A percentile compares a stretch with the other conserved stretches of the same genome.
Evolutionary conservation across 1,139 yeast genomes (phyloP).

Genomic region (Sugiyamaella pinicola): DNA sequence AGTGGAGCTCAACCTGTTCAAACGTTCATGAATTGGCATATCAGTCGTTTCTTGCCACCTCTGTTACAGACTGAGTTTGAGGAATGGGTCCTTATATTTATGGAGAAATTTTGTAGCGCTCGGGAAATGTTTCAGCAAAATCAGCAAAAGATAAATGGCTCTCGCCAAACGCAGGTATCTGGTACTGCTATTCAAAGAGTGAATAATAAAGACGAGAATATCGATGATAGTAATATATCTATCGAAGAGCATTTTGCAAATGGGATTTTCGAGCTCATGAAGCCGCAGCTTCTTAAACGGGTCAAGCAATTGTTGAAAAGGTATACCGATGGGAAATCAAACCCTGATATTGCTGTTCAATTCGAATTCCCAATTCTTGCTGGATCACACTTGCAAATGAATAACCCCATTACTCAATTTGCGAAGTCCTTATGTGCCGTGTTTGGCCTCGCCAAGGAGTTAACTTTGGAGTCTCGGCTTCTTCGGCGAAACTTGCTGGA

Average conservation of each 20-base stretch:
- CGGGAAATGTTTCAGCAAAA: constrained; percentile 40
- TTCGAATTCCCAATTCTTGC: constrained; percentile 66
- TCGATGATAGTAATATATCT: constrained; percentile 38
- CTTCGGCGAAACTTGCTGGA: constrained; percentile 73
- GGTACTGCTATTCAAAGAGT: constrained; percentile 30
- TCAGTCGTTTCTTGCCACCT: constrained; percentile 71
- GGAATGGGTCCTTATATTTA: constrained; percentile 78
- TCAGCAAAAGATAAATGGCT: constrained; percentile 43
- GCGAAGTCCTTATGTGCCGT: constrained; percentile 77
- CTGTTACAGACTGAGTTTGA: constrained; percentile 80
- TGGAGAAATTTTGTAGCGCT: constrained; percentile 64
- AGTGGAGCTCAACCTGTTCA: constrained; percentile 57
- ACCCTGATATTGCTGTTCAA: constrained; percentile 63
- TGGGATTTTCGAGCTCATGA: constrained; percentile 50
- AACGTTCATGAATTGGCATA: constrained; percentile 74
- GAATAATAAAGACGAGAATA: constrained; percentile 19
- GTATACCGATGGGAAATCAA: constrained; percentile 72
- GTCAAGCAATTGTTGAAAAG: constrained; percentile 63
- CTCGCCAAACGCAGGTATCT: constrained; percentile 67
- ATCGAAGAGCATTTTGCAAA: constrained; percentile 34
- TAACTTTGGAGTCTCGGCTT: constrained; percentile 72
- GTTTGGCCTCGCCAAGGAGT: constrained; percentile 62
- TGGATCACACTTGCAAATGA: constrained; percentile 27
- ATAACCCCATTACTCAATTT: constrained; percentile 75
- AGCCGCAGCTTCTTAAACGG: constrained; percentile 67